Conservation (phyloP, 2,329 filamentous ascomycete species). For the Apiospora phragmitis region DNA sequence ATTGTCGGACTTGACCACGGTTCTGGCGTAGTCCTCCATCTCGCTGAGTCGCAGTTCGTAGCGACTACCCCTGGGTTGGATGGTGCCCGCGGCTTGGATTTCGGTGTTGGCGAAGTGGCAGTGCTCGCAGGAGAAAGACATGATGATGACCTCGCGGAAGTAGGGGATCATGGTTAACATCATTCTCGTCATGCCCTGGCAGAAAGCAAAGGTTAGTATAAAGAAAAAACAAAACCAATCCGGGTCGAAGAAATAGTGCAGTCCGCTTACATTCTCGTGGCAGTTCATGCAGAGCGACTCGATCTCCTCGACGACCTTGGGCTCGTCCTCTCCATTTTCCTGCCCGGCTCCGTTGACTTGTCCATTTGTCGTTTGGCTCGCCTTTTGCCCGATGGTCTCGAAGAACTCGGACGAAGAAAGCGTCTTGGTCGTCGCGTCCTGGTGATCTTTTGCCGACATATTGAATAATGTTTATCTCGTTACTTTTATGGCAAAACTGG, state of each 20-base stretch:
- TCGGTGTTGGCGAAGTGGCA: conserved; percentile 91
- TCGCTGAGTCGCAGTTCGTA: conserved; percentile 79
- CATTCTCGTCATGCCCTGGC: conserved; percentile 77
- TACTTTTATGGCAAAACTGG: background rate
- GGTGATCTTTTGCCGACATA: conserved; percentile 43
- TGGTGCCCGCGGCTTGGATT: conserved; percentile 87
- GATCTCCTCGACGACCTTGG: conserved; percentile 63
- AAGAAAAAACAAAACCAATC: background rate
- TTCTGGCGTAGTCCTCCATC: conserved; percentile 74
- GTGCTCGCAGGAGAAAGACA: conserved; percentile 92
- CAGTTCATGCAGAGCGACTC: conserved; percentile 89
- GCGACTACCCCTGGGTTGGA: conserved; percentile 84
- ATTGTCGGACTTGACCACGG: conserved; percentile 90
- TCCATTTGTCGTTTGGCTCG: conserved; percentile 39
- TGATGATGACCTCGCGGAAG: conserved; percentile 96
- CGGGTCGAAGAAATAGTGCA: background rate
- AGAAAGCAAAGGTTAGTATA: conserved; percentile 4
- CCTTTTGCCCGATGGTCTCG: conserved; percentile 63
- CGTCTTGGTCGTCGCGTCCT: conserved; percentile 34
- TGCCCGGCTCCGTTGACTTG: conserved; percentile 26
- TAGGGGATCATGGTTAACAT: conserved; percentile 92
- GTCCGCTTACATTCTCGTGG: conserved; percentile 65
- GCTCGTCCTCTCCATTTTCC: conserved; percentile 44
- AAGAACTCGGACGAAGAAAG: conserved; percentile 54
- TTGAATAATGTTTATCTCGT: conserved; percentile 17